Evolutionary conservation across 306 rosid species (phyloP), one percentile per base, ranked within the genome.

Genomic region (Vigna hirtella): DNA sequence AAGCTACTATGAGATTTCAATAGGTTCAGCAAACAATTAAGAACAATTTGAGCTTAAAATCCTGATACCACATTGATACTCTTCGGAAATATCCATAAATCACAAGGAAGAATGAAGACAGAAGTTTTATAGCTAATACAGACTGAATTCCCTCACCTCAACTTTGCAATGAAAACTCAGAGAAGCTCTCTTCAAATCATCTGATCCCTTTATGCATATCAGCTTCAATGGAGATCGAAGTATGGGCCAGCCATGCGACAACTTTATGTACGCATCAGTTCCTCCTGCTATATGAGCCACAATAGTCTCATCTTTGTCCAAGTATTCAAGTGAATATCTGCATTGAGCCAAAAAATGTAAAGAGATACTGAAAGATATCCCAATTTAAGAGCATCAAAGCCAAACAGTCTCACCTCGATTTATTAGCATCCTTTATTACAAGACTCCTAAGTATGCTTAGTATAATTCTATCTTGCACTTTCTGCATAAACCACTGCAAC

Each of bases 161-260:
- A 89, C 96, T 74, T 86, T 85, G 84, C 87, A 82, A 56, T 87
- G 86, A 73, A 91, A 85, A 83, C 70, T 82, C 79, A 79, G 72
- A 55, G 96, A 86, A 81, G 79, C 40, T 71, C 83, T 91, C 78
- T 87, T 85, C 71, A 73, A 70, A 55, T 76, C 82, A 76, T 88
- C 87, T 15, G 93, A 90, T 80, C 81, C 83, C 86, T 86, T 87
- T 55, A 91, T 87, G 72, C 88, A 86, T 53, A 80, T 79, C 69
- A 93, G 90, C 82, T 81, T 87, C 88, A 91, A 72, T 20, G 93
- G 97, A 83, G 91, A 88, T 66, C 81, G 85, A 52, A 78, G 64
- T 42, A 86, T 8, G 42, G 97, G 98, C 98, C 97, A 91, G 81
- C 86, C 88, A 70, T 88, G 87, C 73, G 97, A 79, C 18, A 90